A percentile compares a stretch with the other conserved stretches of the same genome.
Evolutionary conservation across 2,329 filamentous ascomycete genomes (phyloP).

Genomic region (Stemphylium vesicarium): DNA sequence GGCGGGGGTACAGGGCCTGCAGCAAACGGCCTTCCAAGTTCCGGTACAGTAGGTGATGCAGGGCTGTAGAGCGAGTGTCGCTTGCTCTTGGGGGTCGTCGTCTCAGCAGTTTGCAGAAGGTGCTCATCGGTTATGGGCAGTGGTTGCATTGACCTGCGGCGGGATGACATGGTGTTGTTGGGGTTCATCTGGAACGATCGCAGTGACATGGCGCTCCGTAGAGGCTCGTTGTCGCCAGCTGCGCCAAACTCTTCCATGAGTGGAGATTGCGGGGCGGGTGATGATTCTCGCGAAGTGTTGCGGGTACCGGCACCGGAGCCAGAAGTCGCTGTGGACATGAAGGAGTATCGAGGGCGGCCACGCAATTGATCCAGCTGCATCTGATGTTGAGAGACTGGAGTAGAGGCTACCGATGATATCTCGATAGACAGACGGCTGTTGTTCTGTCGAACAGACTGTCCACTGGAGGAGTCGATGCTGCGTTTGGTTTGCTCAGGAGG

Average conservation of each 20-base stretch:
- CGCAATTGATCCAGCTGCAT: conserved; percentile 46
- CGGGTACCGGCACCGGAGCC: conserved; percentile 41
- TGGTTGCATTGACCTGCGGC: conserved; percentile 49
- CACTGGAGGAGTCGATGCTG: conserved; percentile 39
- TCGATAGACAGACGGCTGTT: conserved; percentile 44
- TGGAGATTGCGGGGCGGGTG: conserved; percentile 45
- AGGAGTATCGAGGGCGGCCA: conserved; percentile 46
- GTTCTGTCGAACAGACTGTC: conserved; percentile 34
- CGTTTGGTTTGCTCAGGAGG: conserved; percentile 36
- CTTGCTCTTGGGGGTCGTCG: conserved; percentile 24
- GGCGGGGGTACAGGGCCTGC: not conserved
- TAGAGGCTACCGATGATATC: conserved; percentile 44
- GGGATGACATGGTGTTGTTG: conserved; percentile 33
- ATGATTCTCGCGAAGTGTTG: conserved; percentile 46
- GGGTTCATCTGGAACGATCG: conserved; percentile 50
- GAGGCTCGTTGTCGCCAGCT: conserved; percentile 34
- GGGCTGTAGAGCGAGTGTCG: conserved; percentile 42
- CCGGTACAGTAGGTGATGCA: conserved; percentile 30
- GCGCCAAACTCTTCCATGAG: conserved; percentile 34
- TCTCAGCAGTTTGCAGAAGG: conserved; percentile 27
- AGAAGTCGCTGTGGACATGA: conserved; percentile 47
- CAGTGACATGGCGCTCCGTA: conserved; percentile 44
- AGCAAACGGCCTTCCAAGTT: conserved; percentile 13
- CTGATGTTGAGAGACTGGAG: conserved; percentile 44
- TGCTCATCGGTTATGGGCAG: conserved; percentile 46